phyloP scores from a whole-genome alignment of 495 filamentous ascomycete species.

The Letharia columbiana region DNA sequence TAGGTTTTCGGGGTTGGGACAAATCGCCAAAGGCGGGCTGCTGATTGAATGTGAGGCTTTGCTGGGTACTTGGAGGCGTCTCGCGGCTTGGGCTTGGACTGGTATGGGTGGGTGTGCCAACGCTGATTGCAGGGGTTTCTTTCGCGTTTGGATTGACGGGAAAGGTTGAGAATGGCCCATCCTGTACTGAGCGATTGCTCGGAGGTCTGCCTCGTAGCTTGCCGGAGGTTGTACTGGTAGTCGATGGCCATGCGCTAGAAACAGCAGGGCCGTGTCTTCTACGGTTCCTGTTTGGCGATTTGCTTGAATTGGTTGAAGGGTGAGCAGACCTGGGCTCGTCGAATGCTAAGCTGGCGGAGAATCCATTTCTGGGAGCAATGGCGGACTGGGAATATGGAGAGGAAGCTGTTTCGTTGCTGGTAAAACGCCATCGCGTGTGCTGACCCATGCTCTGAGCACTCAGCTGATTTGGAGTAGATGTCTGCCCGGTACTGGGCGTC shows the following conservation, averaged over 20 bases:
- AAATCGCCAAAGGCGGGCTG: slow-evolving; percentile 29
- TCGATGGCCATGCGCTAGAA: slow-evolving; percentile 86
- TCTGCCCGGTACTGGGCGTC: slow-evolving; percentile 21
- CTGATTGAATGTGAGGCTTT: slow-evolving; percentile 18
- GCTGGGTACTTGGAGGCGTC: slow-evolving; percentile 25
- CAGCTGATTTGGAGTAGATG: slow-evolving; percentile 17
- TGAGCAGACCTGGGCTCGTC: slow-evolving; percentile 64
- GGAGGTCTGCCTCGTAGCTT: slow-evolving; percentile 82
- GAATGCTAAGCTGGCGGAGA: slow-evolving; percentile 40
- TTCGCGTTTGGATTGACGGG: slow-evolving; percentile 55
- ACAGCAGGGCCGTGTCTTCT: slow-evolving; percentile 87
- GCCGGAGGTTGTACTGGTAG: slow-evolving; percentile 54
- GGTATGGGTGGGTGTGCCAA: slow-evolving; percentile 30
- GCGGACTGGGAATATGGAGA: slow-evolving; percentile 73
- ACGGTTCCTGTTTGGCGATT: slow-evolving; percentile 43
- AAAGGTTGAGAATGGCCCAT: slow-evolving; percentile 83
- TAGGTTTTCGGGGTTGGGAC: slow-evolving; percentile 37
- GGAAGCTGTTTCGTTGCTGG: slow-evolving; percentile 45
- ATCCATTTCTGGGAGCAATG: slow-evolving; percentile 53
- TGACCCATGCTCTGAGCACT: slow-evolving; percentile 25
- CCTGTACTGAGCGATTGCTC: slow-evolving; percentile 60
- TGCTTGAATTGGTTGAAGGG: slow-evolving; percentile 42
- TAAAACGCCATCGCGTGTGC: slow-evolving; percentile 38
- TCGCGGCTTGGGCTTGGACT: slow-evolving; percentile 23
- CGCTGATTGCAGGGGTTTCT: slow-evolving; percentile 23